Evolutionary conservation across 192 early-diverging fungal genomes (phyloP).

Genomic region (Oehlia diaphana): DNA sequence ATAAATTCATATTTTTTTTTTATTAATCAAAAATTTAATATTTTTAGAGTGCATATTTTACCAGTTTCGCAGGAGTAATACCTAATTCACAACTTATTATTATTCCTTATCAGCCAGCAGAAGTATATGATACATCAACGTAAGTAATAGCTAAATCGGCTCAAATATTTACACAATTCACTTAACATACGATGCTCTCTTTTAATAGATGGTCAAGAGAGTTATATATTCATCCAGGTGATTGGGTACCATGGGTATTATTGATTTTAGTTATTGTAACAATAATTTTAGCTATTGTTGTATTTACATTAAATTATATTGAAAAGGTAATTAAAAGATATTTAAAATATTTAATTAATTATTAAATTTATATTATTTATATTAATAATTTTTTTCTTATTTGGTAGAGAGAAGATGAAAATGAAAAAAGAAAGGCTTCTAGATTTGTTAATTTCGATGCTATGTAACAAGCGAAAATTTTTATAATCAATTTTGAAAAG

Average conservation of each 20-base stretch:
- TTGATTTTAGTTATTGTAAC: conserved; percentile 71
- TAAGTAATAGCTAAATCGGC: conserved; percentile 26
- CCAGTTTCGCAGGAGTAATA: conserved; percentile 80
- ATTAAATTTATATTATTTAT: neutral
- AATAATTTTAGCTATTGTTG: conserved; percentile 68
- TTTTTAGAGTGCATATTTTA: conserved; percentile 48
- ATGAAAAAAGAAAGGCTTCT: neutral
- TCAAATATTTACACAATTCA: neutral
- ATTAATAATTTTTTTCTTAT: neutral
- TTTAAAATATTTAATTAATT: neutral
- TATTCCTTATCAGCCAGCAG: conserved; percentile 69
- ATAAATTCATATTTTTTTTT: neutral
- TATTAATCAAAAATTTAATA: neutral
- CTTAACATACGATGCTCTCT: neutral
- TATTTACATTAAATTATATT: conserved; percentile 67
- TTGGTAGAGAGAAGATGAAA: neutral
- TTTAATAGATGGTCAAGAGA: conserved; percentile 77
- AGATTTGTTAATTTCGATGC: neutral
- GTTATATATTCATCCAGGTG: conserved; percentile 85
- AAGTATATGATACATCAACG: conserved; percentile 44
- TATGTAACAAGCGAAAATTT: neutral
- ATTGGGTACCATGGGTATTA: conserved; percentile 82
- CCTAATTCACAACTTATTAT: conserved; percentile 92
- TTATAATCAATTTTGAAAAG: too few species aligned
- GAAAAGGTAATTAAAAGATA: conserved; percentile 60